These are phyloP conservation scores for Syzygium malaccense DNA, from an alignment of 441 rosid species.

Conservation along the genomic window DNA sequence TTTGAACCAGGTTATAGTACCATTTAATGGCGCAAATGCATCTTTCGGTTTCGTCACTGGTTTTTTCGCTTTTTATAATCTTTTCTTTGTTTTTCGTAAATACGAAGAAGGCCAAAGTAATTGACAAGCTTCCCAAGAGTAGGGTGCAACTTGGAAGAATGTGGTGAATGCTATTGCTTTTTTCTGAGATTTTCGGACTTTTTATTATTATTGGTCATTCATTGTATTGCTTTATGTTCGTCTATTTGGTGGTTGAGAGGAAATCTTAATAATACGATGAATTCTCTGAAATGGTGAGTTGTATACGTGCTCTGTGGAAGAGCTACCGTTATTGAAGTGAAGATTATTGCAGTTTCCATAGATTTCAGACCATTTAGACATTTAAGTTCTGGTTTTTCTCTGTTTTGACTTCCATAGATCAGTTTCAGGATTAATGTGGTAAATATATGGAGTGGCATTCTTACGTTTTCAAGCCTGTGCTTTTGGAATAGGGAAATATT, in stretches of 20 bases:
- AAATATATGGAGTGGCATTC: neutral
- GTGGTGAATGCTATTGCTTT: neutral
- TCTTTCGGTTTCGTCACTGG: neutral
- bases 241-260: neutral
- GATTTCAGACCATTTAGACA: neutral
- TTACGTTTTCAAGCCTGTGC: rapidly evolving
- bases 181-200: neutral
- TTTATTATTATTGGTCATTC: neutral
- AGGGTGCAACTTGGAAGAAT: neutral
- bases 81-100: neutral
- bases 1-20: neutral
- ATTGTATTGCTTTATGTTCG: neutral
- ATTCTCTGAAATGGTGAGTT: neutral
- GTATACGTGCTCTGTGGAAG: neutral
- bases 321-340: neutral
- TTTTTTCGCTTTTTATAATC: neutral
- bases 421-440: neutral
- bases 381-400: neutral
- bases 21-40: neutral
- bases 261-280: neutral
- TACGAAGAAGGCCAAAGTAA: neutral
- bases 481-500: neutral
- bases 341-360: neutral
- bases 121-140: neutral
- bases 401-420: neutral